A percentile compares a stretch with the other conserved stretches of the same genome.
Evolutionary conservation across 1,139 yeast genomes (phyloP).

Genomic region (Eremothecium cymbalariae): DNA sequence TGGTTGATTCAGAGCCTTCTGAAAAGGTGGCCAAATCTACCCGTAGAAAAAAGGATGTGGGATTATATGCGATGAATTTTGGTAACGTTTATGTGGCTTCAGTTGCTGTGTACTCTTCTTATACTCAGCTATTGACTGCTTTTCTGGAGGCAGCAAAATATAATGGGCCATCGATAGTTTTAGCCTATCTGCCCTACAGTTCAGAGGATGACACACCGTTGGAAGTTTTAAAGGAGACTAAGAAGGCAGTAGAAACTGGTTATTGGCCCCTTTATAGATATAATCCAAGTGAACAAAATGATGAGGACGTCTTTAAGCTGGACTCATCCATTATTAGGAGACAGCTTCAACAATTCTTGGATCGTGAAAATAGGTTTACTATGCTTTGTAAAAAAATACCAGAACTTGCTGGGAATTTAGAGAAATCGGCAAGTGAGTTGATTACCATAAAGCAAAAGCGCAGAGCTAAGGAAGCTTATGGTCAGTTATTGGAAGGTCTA

Average conservation of each 20-base stretch:
- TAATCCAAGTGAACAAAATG: constrained; percentile 49
- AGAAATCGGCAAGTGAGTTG: constrained; percentile 53
- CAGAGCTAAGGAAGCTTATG: constrained; percentile 71
- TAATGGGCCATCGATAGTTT: constrained; percentile 82
- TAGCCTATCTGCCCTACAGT: constrained; percentile 80
- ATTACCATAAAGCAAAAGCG: constrained; percentile 52
- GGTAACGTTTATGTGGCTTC: constrained; percentile 90
- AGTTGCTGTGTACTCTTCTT: constrained; percentile 86
- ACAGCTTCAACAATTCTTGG: constrained; percentile 71
- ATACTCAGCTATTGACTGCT: constrained; percentile 87
- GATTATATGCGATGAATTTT: constrained; percentile 90
- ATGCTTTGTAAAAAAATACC: constrained; percentile 67
- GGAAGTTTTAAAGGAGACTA: constrained; percentile 75
- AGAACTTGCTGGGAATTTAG: constrained; percentile 65
- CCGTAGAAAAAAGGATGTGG: constrained; percentile 80
- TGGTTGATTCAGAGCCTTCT: constrained; percentile 89
- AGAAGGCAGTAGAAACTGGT: constrained; percentile 84
- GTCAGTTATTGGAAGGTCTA: constrained; percentile 70
- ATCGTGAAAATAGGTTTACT: constrained; percentile 81
- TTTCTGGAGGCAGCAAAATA: constrained; percentile 80
- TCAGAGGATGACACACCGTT: constrained; percentile 63
- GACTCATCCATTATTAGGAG: constrained; percentile 79
- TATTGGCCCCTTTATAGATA: constrained; percentile 93
- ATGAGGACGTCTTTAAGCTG: constrained; percentile 54
- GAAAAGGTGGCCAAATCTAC: constrained; percentile 28